phyloP scores from a whole-genome alignment of 257 asterid species.

The Forsythia viridissima region DNA sequence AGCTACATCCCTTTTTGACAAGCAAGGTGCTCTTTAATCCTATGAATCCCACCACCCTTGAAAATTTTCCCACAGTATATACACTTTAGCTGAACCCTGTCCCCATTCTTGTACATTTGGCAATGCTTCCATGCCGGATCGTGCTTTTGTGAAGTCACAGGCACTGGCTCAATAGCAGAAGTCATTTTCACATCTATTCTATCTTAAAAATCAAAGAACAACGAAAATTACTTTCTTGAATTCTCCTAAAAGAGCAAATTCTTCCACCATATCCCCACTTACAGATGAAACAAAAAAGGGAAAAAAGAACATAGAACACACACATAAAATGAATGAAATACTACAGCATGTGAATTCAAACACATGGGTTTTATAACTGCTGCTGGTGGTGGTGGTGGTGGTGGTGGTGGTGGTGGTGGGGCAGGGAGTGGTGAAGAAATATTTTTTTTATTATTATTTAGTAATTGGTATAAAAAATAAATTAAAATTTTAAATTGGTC shows the following conservation, averaged over 20 bases:
- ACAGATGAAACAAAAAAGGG: not conserved
- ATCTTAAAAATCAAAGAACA: conserved; percentile 18
- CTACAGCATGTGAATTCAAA: conserved; percentile 26
- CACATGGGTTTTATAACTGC: not conserved
- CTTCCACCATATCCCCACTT: not conserved
- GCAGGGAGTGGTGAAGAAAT: too few species aligned
- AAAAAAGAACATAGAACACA: conserved; percentile 14
- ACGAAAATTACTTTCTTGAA: conserved; percentile 5
- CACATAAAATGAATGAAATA: conserved; percentile 19
- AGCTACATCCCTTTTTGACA: conserved; percentile 94
- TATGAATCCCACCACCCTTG: conserved; percentile 97
- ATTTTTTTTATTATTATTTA: too few species aligned
- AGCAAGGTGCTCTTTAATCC: conserved; percentile 94
- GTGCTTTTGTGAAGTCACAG: conserved; percentile 85
- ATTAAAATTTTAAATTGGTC: too few species aligned
- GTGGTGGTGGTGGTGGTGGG: too few species aligned
- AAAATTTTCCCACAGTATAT: conserved; percentile 84
- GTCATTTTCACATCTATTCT: conserved; percentile 39
- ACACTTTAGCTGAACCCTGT: conserved; percentile 81
- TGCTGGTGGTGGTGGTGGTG: too few species aligned
- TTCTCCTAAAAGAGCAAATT: not conserved
- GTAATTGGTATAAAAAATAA: too few species aligned
- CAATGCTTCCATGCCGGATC: conserved; percentile 99
- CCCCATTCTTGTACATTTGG: conserved; percentile 85
- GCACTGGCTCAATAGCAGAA: conserved; percentile 71